phyloP scores from a whole-genome alignment of 2,329 filamentous ascomycete genomes.

The Tolypocladium paradoxum region DNA sequence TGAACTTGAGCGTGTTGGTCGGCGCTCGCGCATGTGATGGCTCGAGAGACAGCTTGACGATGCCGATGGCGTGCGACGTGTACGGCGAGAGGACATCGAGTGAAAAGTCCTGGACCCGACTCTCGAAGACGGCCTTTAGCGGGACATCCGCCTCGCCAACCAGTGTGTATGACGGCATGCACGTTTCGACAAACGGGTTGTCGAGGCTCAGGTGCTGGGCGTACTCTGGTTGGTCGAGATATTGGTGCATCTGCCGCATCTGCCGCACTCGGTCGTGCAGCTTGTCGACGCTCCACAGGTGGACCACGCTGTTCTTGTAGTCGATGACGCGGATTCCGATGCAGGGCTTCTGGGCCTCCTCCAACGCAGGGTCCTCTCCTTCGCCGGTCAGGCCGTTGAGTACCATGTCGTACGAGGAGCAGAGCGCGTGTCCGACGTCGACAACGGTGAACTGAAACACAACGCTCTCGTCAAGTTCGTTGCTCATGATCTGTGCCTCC shows the following conservation, averaged over 20 bases:
- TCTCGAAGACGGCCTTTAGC: conserved; percentile 85
- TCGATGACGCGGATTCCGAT: conserved; percentile 85
- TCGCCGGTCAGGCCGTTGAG: conserved; percentile 82
- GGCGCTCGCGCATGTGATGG: conserved; percentile 89
- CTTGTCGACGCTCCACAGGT: conserved; percentile 92
- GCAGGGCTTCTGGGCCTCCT: conserved; percentile 77
- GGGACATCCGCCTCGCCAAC: conserved; percentile 91
- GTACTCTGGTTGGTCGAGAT: conserved; percentile 90
- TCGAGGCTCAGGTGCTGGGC: conserved; percentile 85
- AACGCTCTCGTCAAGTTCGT: conserved; percentile 84
- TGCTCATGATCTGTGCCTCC: conserved; percentile 96
- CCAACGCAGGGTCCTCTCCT: conserved; percentile 70
- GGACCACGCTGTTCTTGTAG: conserved; percentile 74
- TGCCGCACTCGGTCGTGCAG: conserved; percentile 74
- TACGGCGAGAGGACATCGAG: conserved; percentile 88
- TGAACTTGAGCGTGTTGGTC: conserved; percentile 90
- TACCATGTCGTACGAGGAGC: conserved; percentile 93
- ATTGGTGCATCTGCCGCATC: conserved; percentile 97
- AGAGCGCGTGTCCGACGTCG: conserved; percentile 76
- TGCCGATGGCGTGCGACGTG: conserved; percentile 81
- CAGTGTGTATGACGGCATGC: conserved; percentile 84
- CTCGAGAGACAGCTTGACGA: conserved; percentile 82
- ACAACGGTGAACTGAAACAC: conserved; percentile 93
- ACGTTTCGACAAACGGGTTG: conserved; percentile 85
- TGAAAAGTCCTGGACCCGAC: conserved; percentile 84